Evolutionary conservation across 1,284 basidiomycete species (phyloP), one percentile per base, ranked within the genome.

Genomic region (Wolfiporia cocos): DNA sequence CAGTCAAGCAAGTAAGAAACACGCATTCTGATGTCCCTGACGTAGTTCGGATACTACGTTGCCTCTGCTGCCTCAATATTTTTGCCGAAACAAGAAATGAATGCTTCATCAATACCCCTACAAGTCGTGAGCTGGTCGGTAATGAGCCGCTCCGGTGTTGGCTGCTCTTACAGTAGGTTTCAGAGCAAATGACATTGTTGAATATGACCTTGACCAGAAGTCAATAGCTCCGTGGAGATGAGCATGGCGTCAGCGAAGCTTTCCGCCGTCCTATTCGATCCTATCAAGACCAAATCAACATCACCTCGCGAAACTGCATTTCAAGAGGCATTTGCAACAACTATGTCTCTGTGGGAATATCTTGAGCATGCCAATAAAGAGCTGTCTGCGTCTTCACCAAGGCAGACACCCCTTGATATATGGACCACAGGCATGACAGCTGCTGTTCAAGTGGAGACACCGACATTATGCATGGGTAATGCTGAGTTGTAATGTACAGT

Each of bases 391-490:
- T n/a, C n/a, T n/a, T n/a, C n/a, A n/a, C n/a, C n/a, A n/a, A n/a
- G n/a, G n/a, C n/a, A n/a, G n/a, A n/a, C n/a, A n/a, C 19, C 20
- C 26, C 39, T 41, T 22, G 41, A 40, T 14, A 41, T 34, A 15
- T 50, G 42, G 32, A 26, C 21, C 26, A 4, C 28, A n/a, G 43
- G 29, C 15, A 50, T 50, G 49, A 26, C 40, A 12, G 48, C 39
- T 18, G 41, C 30, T 21, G 41, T 38, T 15, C 37, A 31, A 15
- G 40, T 38, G 3, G 38, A 48, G 5, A 44, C 44, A 15, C 15
- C 36, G 6, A 22, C 34, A 5, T 28, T 51, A 18, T 39, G 37
- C 22, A 21, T 30, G 12, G 46, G 45, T 50, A n/a, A 26, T 39
- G 36, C 30, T 3, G 12, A n/a, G n/a, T n/a, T n/a, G n/a, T n/a